Evolutionary conservation across 352 stramenopile genomes (phyloP).

Genomic region (Phytophthora sp.): DNA sequence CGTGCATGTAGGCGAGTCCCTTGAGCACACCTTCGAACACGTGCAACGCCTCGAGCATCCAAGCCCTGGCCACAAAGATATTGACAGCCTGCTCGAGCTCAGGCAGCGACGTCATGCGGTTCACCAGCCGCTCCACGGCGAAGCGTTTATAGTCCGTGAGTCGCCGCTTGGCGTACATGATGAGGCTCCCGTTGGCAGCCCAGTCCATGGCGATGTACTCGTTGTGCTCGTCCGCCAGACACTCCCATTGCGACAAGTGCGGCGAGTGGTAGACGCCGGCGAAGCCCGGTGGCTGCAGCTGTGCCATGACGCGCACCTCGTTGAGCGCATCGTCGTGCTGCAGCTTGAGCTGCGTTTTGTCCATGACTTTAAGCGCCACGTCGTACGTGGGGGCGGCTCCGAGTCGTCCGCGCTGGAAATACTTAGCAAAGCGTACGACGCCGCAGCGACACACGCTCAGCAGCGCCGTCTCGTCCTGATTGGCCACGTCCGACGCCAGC

Average conservation of each 20-base stretch:
- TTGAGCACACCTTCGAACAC: slow-evolving; percentile 73
- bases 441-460: slow-evolving; percentile 76
- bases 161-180: slow-evolving; percentile 69
- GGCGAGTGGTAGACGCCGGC: slow-evolving; percentile 58
- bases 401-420: slow-evolving; percentile 58
- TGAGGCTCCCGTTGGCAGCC: slow-evolving; percentile 67
- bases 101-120: slow-evolving; percentile 51
- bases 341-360: slow-evolving; percentile 66
- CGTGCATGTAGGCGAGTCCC: slow-evolving; percentile 81
- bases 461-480: slow-evolving; percentile 55
- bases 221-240: slow-evolving; percentile 62
- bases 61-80: slow-evolving; percentile 63
- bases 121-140: slow-evolving; percentile 59
- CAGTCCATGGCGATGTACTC: slow-evolving; percentile 86
- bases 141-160: slow-evolving; percentile 78
- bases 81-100: slow-evolving; percentile 64
- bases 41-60: slow-evolving; percentile 71
- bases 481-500: slow-evolving; percentile 47
- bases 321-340: slow-evolving; percentile 82
- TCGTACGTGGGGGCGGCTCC: slow-evolving; percentile 43
- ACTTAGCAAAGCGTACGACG: slow-evolving; percentile 76
- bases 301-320: slow-evolving; percentile 81
- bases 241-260: slow-evolving; percentile 80
- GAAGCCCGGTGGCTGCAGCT: slow-evolving; percentile 74
- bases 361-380: slow-evolving; percentile 81